phyloP scores from a whole-genome alignment of 257 asterid species.

The Fraxinus cuspidata region DNA sequence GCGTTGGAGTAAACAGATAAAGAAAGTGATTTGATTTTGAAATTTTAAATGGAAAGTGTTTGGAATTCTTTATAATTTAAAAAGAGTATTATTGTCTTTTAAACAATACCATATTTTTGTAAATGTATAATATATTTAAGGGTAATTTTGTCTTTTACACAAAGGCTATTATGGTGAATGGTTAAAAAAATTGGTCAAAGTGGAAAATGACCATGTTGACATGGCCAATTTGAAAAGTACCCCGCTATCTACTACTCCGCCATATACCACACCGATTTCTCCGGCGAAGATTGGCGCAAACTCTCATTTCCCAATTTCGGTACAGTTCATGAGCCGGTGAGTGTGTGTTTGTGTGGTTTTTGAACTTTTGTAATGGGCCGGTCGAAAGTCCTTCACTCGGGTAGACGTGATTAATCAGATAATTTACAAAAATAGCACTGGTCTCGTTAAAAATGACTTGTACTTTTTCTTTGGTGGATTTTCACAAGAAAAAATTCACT shows the following conservation, averaged over 20 bases:
- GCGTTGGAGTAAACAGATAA: no score
- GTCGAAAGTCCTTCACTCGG: not conserved
- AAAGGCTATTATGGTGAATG: no score
- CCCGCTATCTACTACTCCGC: constrained; percentile 54
- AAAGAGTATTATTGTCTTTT: no score
- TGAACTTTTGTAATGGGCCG: not conserved
- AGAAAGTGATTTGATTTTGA: no score
- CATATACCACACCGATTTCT: constrained; percentile 31
- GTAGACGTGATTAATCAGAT: not conserved
- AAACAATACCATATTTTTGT: no score
- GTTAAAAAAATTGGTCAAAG: no score
- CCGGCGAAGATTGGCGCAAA: constrained; percentile 42
- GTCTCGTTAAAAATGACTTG: not conserved
- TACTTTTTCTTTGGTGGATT: not conserved
- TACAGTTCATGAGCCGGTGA: not conserved
- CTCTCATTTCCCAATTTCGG: constrained; percentile 35
- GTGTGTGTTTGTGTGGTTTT: not conserved
- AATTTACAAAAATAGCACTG: not conserved
- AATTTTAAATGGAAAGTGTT: no score
- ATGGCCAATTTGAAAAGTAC: constrained; percentile 26
- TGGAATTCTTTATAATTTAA: no score
- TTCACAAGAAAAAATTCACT: no score
- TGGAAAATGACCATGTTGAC: no score
- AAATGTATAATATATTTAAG: no score
- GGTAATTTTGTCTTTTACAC: no score